Evolutionary conservation across 2,329 filamentous ascomycete species (phyloP).

Genomic region (Pseudohalonectria lignicola): DNA sequence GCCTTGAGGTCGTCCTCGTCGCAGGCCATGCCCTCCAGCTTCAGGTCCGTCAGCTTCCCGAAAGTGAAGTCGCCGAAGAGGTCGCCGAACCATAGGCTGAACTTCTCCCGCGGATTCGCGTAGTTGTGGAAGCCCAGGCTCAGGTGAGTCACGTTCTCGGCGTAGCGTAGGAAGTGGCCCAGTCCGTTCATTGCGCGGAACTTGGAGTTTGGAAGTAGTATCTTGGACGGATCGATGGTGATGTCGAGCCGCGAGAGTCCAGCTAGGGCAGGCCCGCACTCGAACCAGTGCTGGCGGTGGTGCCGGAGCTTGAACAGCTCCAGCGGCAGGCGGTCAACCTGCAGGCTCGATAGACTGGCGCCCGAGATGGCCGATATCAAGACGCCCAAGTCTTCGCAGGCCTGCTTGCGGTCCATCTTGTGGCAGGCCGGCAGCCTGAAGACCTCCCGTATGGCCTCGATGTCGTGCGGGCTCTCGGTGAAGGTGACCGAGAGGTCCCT

Average conservation of each 20-base stretch:
- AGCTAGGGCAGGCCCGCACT: conserved; percentile 26
- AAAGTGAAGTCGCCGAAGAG: conserved; percentile 26
- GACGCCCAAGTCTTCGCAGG: conserved; percentile 20
- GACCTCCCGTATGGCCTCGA: conserved; percentile 23
- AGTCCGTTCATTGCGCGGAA: conserved; percentile 30
- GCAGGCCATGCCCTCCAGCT: conserved; percentile 29
- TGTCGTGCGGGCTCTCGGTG: conserved; percentile 26
- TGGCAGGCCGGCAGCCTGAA: conserved; percentile 26
- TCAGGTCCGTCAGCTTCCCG: conserved; percentile 25
- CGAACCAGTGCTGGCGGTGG: conserved; percentile 28
- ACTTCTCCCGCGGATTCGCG: conserved; percentile 25
- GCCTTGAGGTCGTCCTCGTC: conserved; percentile 29
- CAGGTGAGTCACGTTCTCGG: conserved; percentile 23
- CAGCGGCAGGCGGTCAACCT: conserved; percentile 30
- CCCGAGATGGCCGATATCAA: conserved; percentile 9
- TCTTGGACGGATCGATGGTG: conserved; percentile 25
- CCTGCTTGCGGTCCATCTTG: conserved; percentile 24
- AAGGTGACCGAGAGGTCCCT: conserved; percentile 28
- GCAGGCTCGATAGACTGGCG: conserved; percentile 20
- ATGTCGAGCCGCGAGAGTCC: conserved; percentile 26
- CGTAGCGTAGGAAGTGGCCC: conserved; percentile 27
- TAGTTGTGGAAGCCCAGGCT: conserved; percentile 29
- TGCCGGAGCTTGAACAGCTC: conserved; percentile 25
- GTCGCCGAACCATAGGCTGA: conserved; percentile 26
- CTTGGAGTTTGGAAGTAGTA: conserved; percentile 22